Percentiles rank a stretch among this genome's conserved stretches.
These are phyloP conservation scores for Botryobasidium botryosum DNA, from an alignment of 768 basidiomycete genomes.

Conservation along the genomic window DNA sequence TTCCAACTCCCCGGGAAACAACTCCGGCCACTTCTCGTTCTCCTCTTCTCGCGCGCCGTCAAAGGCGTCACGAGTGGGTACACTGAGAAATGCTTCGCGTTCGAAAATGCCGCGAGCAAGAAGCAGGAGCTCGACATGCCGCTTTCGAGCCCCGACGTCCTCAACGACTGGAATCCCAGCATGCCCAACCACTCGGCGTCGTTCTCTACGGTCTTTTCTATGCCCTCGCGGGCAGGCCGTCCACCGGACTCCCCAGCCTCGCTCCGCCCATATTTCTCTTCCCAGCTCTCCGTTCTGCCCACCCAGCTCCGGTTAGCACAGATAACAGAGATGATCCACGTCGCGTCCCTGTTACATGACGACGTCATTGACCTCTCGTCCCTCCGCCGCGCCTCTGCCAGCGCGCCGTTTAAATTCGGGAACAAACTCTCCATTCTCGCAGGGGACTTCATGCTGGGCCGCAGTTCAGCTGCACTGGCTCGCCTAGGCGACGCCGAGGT, in stretches of 20 bases:
- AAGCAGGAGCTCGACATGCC: constrained; percentile 52
- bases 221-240: constrained; percentile 30
- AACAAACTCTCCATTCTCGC: constrained; percentile 90
- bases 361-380: constrained; percentile 65
- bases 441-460: constrained; percentile 88
- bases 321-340: constrained; percentile 96
- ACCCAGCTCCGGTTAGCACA: constrained; percentile 86
- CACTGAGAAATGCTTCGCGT: constrained; percentile 40
- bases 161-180: constrained; percentile 82
- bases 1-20: constrained; percentile 83
- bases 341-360: constrained; percentile 87
- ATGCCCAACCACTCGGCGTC: constrained; percentile 66
- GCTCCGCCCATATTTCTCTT: not conserved
- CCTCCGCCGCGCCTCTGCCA: constrained; percentile 49
- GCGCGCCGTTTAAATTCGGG: constrained; percentile 62
- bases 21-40: constrained; percentile 72
- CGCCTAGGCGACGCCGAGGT: constrained; percentile 78
- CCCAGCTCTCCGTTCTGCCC: constrained; percentile 41
- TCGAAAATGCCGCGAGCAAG: constrained; percentile 32
- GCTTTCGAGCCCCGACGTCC: constrained; percentile 59
- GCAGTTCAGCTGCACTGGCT: constrained; percentile 74
- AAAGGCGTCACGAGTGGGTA: constrained; percentile 69
- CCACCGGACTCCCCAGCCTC: not conserved
- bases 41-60: constrained; percentile 81
- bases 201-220: constrained; percentile 34